Percentiles rank a stretch among this genome's conserved stretches.
These are phyloP conservation scores for Microcos paniculata DNA, from an alignment of 345 rosid species.

Conservation along the genomic window DNA sequence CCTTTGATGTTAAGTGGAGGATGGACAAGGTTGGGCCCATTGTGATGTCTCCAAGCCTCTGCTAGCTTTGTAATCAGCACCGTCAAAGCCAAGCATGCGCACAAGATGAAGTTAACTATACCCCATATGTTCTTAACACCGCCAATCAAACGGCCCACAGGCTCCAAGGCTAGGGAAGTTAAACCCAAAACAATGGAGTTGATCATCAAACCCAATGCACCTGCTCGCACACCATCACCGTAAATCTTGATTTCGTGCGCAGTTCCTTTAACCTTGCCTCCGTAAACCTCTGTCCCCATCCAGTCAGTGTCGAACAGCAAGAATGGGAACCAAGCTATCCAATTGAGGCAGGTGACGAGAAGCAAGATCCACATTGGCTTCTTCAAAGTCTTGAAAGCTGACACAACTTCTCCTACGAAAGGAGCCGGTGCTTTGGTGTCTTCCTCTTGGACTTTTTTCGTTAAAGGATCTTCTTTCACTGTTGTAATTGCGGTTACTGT, in stretches of 20 bases:
- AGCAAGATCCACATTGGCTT: constrained; percentile 77
- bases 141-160: constrained; percentile 44
- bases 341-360: constrained; percentile 73
- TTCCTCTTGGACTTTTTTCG: constrained; percentile 30
- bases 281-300: constrained; percentile 91
- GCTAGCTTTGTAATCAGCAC: constrained; percentile 69
- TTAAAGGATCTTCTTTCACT: constrained; percentile 42
- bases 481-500: constrained; percentile 41
- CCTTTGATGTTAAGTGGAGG: constrained; percentile 55
- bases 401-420: constrained; percentile 41
- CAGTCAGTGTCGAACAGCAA: constrained; percentile 82
- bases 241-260: constrained; percentile 29
- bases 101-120: constrained; percentile 62
- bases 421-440: constrained; percentile 10
- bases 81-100: constrained; percentile 57
- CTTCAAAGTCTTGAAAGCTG: constrained; percentile 40
- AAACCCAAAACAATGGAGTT: constrained; percentile 70
- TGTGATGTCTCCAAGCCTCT: constrained; percentile 31
- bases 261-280: constrained; percentile 50
- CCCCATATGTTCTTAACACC: constrained; percentile 72
- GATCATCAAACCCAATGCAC: constrained; percentile 78
- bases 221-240: constrained; percentile 68
- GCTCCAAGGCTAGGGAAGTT: constrained; percentile 58
- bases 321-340: constrained; percentile 95
- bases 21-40: neutral